Percentiles rank a stretch among this genome's conserved stretches.
phyloP scores from a whole-genome alignment of 176 grass and related monocot genomes.

The Phoenix roebelenii region DNA sequence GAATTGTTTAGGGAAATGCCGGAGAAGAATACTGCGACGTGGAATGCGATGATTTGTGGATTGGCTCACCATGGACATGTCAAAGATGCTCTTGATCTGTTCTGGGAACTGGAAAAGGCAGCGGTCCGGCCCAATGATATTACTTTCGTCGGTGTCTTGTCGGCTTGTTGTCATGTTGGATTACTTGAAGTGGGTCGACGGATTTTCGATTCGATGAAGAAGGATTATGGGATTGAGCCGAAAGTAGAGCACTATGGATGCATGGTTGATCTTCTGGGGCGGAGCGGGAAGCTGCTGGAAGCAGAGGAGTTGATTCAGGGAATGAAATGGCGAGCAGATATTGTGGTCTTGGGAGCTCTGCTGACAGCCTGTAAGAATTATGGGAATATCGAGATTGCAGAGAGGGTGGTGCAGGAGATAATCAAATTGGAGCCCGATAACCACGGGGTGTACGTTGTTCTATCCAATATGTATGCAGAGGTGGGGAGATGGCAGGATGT shows the following conservation, averaged over 20 bases:
- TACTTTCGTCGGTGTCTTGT: constrained; percentile 32
- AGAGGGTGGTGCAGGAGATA: constrained; percentile 36
- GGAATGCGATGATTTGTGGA: constrained; percentile 44
- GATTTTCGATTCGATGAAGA: constrained; percentile 41
- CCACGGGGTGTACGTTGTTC: constrained; percentile 47
- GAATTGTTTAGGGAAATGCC: constrained; percentile 31
- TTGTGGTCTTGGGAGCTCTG: constrained; percentile 30
- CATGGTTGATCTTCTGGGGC: constrained; percentile 48
- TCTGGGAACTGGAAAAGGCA: constrained; percentile 19
- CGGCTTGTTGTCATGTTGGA: constrained; percentile 30
- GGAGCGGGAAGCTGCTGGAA: constrained; percentile 23
- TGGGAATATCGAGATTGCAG: constrained; percentile 28
- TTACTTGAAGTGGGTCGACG: constrained; percentile 23
- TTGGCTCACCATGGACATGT: constrained; percentile 35
- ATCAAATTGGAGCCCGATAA: constrained; percentile 35
- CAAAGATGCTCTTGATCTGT: constrained; percentile 15
- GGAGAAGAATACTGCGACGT: constrained; percentile 10
- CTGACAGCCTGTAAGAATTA: constrained; percentile 48
- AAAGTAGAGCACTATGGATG: constrained; percentile 47
- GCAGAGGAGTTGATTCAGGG: constrained; percentile 41
- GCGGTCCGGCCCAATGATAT: constrained; percentile 22
- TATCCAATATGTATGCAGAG: constrained; percentile 51
- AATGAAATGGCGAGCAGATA: constrained; percentile 26
- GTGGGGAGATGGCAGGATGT: constrained; percentile 49
- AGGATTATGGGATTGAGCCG: constrained; percentile 19